phyloP scores from a whole-genome alignment of 768 basidiomycete species.

The Leucocoprinus sp. region DNA sequence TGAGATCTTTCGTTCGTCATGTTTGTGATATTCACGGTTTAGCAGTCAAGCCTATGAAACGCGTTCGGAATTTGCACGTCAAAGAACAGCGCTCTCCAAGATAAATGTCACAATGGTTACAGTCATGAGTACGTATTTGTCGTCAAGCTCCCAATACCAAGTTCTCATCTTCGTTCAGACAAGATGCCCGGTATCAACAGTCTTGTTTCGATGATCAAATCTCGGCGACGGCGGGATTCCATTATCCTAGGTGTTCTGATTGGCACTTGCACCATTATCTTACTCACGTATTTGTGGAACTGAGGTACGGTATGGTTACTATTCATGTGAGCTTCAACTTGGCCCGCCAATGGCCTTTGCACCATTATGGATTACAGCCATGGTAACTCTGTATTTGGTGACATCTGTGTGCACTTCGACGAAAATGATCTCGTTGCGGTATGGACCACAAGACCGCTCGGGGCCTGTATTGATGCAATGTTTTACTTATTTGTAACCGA shows the following conservation, averaged over 20 bases:
- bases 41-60: constrained; percentile 95
- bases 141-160: background rate
- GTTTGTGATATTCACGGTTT: constrained; percentile 7
- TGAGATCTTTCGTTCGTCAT: constrained; percentile 28
- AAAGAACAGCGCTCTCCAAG: constrained; percentile 62
- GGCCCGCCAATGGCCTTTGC: too few relatives aligned
- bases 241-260: constrained; percentile 86
- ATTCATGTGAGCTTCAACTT: too few relatives aligned
- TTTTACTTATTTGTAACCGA: background rate
- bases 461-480: too few relatives aligned
- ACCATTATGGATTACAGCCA: too few relatives aligned
- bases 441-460: too few relatives aligned
- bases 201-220: constrained; percentile 86
- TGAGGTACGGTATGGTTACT: constrained; percentile 10
- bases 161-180: constrained; percentile 32
- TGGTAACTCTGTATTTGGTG: too few relatives aligned
- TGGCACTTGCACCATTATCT: constrained; percentile 66
- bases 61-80: constrained; percentile 82
- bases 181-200: constrained; percentile 95
- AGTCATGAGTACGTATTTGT: constrained; percentile 59
- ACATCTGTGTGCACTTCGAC: too few relatives aligned
- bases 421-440: too few relatives aligned
- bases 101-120: constrained; percentile 82
- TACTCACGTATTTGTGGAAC: constrained; percentile 42
- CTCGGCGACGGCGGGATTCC: constrained; percentile 81